A percentile compares a stretch with the other conserved stretches of the same genome.
phyloP scores from a whole-genome alignment of 1,284 basidiomycete genomes.

The Ganoderma leucocontextum region DNA sequence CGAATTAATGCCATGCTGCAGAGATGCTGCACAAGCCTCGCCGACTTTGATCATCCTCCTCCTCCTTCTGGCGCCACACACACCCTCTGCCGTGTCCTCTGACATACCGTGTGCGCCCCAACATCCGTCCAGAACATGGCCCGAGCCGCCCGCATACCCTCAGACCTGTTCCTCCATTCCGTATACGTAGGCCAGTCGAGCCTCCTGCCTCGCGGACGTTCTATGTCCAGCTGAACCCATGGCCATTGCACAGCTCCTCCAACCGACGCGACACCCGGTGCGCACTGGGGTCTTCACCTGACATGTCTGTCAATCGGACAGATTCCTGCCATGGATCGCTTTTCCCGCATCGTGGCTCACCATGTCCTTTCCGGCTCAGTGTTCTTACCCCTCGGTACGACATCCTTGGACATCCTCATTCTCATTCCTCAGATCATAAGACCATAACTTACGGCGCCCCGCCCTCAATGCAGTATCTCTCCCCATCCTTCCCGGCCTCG shows the following conservation, averaged over 20 bases:
- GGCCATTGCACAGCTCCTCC: constrained; percentile 3
- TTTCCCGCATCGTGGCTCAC: constrained; percentile 33
- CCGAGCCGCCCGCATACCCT: constrained; percentile 10
- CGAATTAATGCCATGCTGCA: constrained; percentile 19
- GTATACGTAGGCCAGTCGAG: constrained; percentile 17
- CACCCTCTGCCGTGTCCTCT: neutral
- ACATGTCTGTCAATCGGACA: constrained; percentile 30
- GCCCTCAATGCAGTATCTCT: constrained; percentile 27
- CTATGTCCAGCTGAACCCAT: constrained; percentile 3
- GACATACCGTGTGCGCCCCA: neutral
- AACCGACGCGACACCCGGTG: constrained; percentile 6
- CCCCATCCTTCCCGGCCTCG: constrained; percentile 20
- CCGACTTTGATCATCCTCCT: constrained; percentile 9
- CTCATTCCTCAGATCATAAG: constrained; percentile 35
- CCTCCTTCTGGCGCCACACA: neutral
- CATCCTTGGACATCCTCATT: constrained; percentile 24
- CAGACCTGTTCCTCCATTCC: constrained; percentile 9
- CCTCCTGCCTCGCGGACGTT: constrained; percentile 19
- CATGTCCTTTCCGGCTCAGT: constrained; percentile 29
- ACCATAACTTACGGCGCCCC: constrained; percentile 39
- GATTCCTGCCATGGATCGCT: constrained; percentile 22
- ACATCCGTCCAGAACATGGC: constrained; percentile 2
- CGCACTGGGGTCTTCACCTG: constrained; percentile 34
- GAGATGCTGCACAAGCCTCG: constrained; percentile 11
- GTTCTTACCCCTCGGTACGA: constrained; percentile 23